Base-by-base conservation (phyloP, 768 basidiomycete species). In the Clathrus columnatus region DNA sequence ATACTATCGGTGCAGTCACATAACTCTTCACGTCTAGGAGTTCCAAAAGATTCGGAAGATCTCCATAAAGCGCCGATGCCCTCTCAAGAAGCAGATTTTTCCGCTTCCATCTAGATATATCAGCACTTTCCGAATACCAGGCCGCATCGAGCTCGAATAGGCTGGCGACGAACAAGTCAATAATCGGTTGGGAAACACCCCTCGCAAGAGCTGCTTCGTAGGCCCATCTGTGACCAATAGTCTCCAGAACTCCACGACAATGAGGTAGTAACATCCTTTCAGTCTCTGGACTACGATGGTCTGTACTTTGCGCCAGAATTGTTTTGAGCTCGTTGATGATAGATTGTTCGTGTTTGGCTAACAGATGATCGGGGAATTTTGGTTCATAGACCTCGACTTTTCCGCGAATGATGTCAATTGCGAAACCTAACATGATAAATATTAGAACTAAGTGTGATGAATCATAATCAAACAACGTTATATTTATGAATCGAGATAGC, bases 151-250 rank as follows among this genome's bases (percentile, higher is more conserved):
- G 73, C 54, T 75, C 70, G 51, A 83, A 73, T 30, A 76, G 72
- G 5, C 74, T 71, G 51, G 73, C 74, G 61, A 77, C 80, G 63
- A 80, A 84, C 7, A 83, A 63, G 53, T 82, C 79, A 28, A 83
- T 68, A 27, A 85, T 70, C 17, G 73, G 70, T 59, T 70, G 67
- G 2, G 76, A 75, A 24, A 83, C 62, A 4, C 69, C 71, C 14
- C 70, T 68, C 29, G 68, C 67, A 43, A 75, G 56, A 17, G 74
- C 82, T 17, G 77, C 77, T 5, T 80, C 76, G 62, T 83, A 82
- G 2, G 82, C 79, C 42, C 81, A 69, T 16, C 81, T 77, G 62
- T 83, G 80, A 3, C 83, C 83, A 43, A 84, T 77, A n/a, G 82
- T 77, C 67, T 81, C 77, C 51, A 84, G 64, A 5, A 77, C 71